These are phyloP conservation scores for Tilletiopsis washingtonensis DNA, from an alignment of 1,284 basidiomycete genomes.

Conservation along the genomic window DNA sequence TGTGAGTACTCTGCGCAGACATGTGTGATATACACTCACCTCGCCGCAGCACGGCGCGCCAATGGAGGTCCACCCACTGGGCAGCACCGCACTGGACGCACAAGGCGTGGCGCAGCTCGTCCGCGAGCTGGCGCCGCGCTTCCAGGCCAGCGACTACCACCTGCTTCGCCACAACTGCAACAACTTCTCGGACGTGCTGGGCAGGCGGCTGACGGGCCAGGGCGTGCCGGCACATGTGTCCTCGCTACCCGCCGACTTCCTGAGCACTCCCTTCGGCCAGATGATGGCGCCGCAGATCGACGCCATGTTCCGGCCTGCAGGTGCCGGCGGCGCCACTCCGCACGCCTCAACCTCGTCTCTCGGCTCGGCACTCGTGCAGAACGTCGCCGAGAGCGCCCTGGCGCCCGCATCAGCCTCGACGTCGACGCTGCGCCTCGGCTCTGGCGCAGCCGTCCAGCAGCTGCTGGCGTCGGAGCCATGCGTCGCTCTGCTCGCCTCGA, in stretches of 20 bases:
- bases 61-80: constrained; percentile 66
- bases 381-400: not conserved
- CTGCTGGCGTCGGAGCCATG: no score
- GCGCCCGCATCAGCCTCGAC: not conserved
- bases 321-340: not conserved
- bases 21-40: not conserved
- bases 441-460: no score
- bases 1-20: constrained; percentile 2
- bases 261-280: constrained; percentile 82
- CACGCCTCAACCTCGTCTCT: not conserved
- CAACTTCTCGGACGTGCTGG: constrained; percentile 66
- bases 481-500: no score
- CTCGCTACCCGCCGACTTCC: constrained; percentile 65
- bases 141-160: constrained; percentile 70
- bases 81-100: constrained; percentile 71
- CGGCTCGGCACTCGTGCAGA: not conserved
- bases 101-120: constrained; percentile 76
- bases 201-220: constrained; percentile 39
- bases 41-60: constrained; percentile 61
- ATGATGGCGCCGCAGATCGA: constrained; percentile 79
- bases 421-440: not conserved
- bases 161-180: constrained; percentile 57
- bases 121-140: constrained; percentile 63
- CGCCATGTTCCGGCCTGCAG: constrained; percentile 19
- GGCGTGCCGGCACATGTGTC: constrained; percentile 41